Conservation (phyloP, 257 asterid species). For the Solanum boliviense region DNA sequence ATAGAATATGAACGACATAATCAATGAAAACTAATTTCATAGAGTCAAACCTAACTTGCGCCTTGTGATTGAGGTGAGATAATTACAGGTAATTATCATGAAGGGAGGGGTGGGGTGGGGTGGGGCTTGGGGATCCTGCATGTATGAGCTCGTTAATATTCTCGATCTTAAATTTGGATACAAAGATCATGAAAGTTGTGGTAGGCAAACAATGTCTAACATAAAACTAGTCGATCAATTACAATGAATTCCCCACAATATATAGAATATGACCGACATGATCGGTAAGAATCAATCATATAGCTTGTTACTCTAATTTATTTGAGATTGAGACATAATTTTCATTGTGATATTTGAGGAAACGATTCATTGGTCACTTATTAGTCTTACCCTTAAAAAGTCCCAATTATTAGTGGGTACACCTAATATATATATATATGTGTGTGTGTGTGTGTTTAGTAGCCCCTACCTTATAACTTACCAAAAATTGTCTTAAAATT, state of each 20-base stretch:
- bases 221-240: background rate
- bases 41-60: background rate
- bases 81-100: background rate
- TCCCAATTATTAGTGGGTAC: slow-evolving; percentile 10
- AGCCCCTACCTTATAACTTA: background rate
- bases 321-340: background rate
- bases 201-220: background rate
- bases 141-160: background rate
- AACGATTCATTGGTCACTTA: background rate
- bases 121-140: no score
- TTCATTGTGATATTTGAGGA: background rate
- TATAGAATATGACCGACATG: background rate
- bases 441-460: background rate
- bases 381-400: background rate
- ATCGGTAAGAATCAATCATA: background rate
- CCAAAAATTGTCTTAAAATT: background rate
- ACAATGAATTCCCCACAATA: background rate
- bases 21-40: background rate
- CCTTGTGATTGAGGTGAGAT: background rate
- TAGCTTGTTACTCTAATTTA: background rate
- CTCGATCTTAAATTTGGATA: background rate
- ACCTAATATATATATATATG: background rate
- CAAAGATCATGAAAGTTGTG: background rate
- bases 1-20: background rate
- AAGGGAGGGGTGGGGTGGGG: background rate